phyloP scores from a whole-genome alignment of 257 asterid species.

The Fraxinus excelsior region DNA sequence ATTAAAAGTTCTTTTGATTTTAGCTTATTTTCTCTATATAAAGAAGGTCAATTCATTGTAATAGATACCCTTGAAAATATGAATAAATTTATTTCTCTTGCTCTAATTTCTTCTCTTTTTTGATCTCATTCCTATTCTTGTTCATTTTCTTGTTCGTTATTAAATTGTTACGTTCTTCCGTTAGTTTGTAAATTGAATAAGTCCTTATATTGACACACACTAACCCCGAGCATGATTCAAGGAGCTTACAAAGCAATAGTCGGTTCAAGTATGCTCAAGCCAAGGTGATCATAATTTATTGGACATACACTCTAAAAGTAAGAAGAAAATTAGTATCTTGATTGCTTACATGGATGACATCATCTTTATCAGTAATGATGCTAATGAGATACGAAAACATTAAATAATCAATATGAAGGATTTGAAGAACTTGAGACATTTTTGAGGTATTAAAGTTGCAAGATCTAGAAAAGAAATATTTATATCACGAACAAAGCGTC shows the following conservation, averaged over 20 bases:
- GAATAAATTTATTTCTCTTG: too few species aligned
- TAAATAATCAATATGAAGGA: background rate
- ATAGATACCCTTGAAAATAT: too few species aligned
- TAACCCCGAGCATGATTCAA: background rate
- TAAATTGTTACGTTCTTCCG: too few species aligned
- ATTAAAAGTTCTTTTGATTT: too few species aligned
- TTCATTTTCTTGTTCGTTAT: too few species aligned
- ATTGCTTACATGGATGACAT: background rate
- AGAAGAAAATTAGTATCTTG: background rate
- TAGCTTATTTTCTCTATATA: too few species aligned
- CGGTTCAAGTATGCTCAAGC: background rate
- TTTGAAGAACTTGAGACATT: background rate
- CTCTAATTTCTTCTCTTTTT: too few species aligned
- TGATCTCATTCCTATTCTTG: too few species aligned
- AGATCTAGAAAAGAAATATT: background rate
- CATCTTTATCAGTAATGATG: background rate
- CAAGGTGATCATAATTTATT: background rate
- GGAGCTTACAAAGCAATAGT: background rate
- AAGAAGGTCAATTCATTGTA: too few species aligned
- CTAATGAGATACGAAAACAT: background rate
- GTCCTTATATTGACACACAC: background rate
- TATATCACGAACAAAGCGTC: background rate
- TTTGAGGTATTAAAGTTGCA: background rate
- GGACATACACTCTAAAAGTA: background rate
- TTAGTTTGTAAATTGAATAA: background rate